Base-by-base conservation (phyloP, 495 filamentous ascomycete species). In the Penicillium cosmopolitanum region DNA sequence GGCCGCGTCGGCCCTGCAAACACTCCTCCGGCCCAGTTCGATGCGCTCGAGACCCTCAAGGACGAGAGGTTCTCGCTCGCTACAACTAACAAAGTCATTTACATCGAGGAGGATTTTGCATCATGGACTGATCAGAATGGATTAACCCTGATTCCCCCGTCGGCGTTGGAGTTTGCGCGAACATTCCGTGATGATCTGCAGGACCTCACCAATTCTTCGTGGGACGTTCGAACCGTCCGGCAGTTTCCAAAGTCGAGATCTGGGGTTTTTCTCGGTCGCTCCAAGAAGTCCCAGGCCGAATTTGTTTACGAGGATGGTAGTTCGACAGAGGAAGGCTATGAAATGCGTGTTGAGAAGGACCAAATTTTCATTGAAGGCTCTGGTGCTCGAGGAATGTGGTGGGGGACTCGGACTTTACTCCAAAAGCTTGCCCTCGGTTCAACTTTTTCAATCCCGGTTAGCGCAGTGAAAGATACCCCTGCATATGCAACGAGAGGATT, bases 381-480 rank as follows among this genome's bases (percentile, higher is more conserved):
- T 6, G 81, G 82, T 0, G 70, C 80, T 8, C 68, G 82, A 47
- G 82, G 82, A 7, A 78, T 82, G 63, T 85, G 77, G 73, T 84
- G 82, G 82, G 82, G 80, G 47, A 83, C 82, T 7, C 71, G 82
- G 15, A 82, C 82, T 0, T 58, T 84, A 9, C 63, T 84, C 7
- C 82, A 85, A 58, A 63, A 80, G 60, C 51, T 82, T 35, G 53
- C 78, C 23, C 42, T 81, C 25, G 68, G 68, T 53, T 38, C 56
- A 11, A 55, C 61, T 7, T 63, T 64, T 8, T 53, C 58, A 6
- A 59, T 84, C 15, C 66, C 65, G 7, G 23, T 66, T 1, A 77
- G 77, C 12, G 62, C 52, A 13, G 56, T 70, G 15, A 42, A 61
- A 3, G 82, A 85, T 63, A 69, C 73, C 0, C 82, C 82, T 0